Evolutionary conservation across 257 asterid species (phyloP).

Genomic region (Solanum chilense): DNA sequence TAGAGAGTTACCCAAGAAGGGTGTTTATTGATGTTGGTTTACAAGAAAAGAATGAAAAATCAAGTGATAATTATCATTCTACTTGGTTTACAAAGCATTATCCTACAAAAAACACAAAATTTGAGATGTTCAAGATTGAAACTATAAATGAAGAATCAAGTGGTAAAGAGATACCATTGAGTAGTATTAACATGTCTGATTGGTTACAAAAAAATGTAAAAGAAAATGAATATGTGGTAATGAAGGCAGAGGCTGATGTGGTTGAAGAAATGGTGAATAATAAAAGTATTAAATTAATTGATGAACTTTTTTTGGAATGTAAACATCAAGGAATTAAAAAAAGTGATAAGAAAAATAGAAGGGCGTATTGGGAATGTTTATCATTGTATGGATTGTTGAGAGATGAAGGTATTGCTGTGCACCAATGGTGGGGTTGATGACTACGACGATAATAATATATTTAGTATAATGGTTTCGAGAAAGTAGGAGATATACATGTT

Average conservation of each 20-base stretch:
- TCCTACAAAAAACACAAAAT: conserved; percentile 27
- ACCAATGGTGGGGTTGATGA: conserved; percentile 72
- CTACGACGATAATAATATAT: background rate
- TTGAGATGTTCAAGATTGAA: conserved; percentile 27
- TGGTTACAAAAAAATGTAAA: conserved; percentile 44
- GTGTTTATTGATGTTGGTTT: conserved; percentile 22
- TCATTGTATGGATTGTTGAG: conserved; percentile 67
- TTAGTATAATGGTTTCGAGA: background rate
- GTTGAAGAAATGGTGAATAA: conserved; percentile 59
- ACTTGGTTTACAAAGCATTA: conserved; percentile 42
- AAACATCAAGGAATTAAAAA: conserved; percentile 40
- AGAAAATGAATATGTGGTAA: conserved; percentile 62
- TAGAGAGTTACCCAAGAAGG: conserved; percentile 29
- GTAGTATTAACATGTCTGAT: conserved; percentile 21
- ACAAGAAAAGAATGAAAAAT: background rate
- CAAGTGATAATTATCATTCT: background rate
- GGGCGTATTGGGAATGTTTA: conserved; percentile 87
- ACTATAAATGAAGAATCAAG: conserved; percentile 4
- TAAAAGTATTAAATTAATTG: conserved; percentile 39
- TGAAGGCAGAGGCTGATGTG: conserved; percentile 82
- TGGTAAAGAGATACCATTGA: background rate
- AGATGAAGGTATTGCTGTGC: conserved; percentile 78
- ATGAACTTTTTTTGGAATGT: conserved; percentile 74
- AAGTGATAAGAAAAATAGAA: conserved; percentile 25
- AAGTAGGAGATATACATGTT: fast-evolving